Percentiles rank a stretch among this genome's conserved stretches.
These are phyloP conservation scores for Nigrospora sphaerica DNA, from an alignment of 2,329 filamentous ascomycete species.

Conservation along the genomic window DNA sequence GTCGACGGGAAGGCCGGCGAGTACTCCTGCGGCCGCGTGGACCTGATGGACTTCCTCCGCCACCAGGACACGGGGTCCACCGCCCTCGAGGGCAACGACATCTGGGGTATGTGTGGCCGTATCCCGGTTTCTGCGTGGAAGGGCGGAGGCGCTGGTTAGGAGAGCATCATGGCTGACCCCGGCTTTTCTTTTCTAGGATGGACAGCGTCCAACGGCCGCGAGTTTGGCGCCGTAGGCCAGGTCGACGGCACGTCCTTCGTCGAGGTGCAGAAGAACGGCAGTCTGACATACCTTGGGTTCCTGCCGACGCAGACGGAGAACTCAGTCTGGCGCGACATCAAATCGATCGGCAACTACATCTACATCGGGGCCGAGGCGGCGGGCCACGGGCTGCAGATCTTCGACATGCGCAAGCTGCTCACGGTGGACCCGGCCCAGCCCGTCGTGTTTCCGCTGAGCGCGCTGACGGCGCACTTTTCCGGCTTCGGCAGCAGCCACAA, in stretches of 20 bases:
- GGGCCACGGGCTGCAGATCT: slow-evolving; percentile 53
- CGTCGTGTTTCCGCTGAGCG: slow-evolving; percentile 30
- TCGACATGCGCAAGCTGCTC: slow-evolving; percentile 54
- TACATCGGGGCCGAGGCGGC: slow-evolving; percentile 33
- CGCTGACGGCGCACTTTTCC: slow-evolving; percentile 1
- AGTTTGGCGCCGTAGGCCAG: slow-evolving; percentile 48
- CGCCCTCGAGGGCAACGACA: slow-evolving; percentile 27
- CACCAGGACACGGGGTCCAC: slow-evolving; percentile 27
- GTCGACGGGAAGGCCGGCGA: slow-evolving; percentile 24
- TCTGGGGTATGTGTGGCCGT: slow-evolving; percentile 18
- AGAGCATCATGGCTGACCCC: too few relatives aligned
- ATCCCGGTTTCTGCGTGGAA: too few relatives aligned
- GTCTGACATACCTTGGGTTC: slow-evolving; percentile 45
- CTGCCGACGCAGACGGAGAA: slow-evolving; percentile 37
- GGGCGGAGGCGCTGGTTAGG: too few relatives aligned
- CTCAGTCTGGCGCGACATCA: slow-evolving; percentile 46
- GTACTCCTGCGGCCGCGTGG: slow-evolving; percentile 28
- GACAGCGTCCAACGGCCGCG: slow-evolving; percentile 42
- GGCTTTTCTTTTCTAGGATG: slow-evolving; percentile 26
- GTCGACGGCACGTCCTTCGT: slow-evolving; percentile 47
- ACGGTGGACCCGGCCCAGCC: slow-evolving; percentile 34
- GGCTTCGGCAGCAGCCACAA: slow-evolving; percentile 33
- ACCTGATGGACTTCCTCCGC: slow-evolving; percentile 28
- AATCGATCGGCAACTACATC: slow-evolving; percentile 27
- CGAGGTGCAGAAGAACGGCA: slow-evolving; percentile 41